Evolutionary conservation across 768 basidiomycete species (phyloP), one percentile per base, ranked within the genome.

Genomic region (Tephrocybe sp.): DNA sequence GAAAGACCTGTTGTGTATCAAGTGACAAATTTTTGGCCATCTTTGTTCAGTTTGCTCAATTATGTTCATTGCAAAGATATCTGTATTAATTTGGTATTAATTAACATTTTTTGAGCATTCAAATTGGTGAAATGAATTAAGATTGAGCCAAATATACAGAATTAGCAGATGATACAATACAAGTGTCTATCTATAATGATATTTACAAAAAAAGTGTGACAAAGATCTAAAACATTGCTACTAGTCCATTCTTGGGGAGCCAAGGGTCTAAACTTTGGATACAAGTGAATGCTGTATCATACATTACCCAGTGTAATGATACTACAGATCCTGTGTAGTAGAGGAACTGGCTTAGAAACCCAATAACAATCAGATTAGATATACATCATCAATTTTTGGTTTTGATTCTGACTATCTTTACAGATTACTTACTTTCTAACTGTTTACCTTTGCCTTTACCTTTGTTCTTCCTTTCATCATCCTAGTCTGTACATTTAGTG

Each of bases 291-390:
- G 47, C 66, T 68, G 0, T 62, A 55, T 0, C 54, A 34, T 24
- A 73, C 68, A 10, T 61, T 23, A 1, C 51, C 50, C 0, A 70
- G 38, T 0, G 69, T 63, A 14, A 73, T 58, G n/a, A 72, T 60
- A 15, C 61, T 62, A 3, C 55, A 61, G 1, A 61, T 33, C 3
- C 46, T 25, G 6, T 54, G 34, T 58, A 54, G 0, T 52, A 58
- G 21, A 64, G 42, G 28, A n/a, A n/a, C n/a, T n/a, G n/a, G n/a
- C n/a, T n/a, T n/a, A n/a, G n/a, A n/a, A n/a, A n/a, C n/a, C n/a
- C n/a, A n/a, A n/a, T n/a, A n/a, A n/a, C n/a, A n/a, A n/a, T n/a
- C n/a, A n/a, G n/a, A n/a, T n/a, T n/a, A n/a, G n/a, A n/a, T n/a
- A n/a, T n/a, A n/a, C n/a, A n/a, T n/a, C n/a, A n/a, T n/a, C n/a